These are phyloP conservation scores for Carpinus fangiana DNA, from an alignment of 306 rosid species.

Conservation along the genomic window DNA sequence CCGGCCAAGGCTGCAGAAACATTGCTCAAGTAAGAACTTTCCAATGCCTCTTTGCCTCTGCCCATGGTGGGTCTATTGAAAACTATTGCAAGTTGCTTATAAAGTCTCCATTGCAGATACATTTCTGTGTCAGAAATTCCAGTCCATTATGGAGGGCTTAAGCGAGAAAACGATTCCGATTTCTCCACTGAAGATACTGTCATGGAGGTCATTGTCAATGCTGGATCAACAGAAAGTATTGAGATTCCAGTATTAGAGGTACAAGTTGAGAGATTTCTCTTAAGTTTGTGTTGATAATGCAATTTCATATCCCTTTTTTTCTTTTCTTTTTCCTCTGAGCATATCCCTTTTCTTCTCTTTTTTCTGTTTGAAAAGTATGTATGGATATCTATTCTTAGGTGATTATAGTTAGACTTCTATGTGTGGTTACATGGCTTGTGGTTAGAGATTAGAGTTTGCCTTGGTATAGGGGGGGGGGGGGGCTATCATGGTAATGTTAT, in stretches of 20 bases:
- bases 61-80: neutral
- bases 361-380: no score
- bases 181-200: slow-evolving; percentile 36
- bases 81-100: neutral
- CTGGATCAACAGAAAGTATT: slow-evolving; percentile 48
- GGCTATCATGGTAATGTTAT: no score
- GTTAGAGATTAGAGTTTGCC: no score
- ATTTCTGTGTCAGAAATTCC: slow-evolving; percentile 52
- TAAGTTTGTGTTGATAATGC: neutral
- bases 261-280: neutral
- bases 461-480: no score
- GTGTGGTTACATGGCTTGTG: neutral
- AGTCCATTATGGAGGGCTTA: slow-evolving; percentile 49
- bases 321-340: no score
- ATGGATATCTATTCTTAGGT: no score
- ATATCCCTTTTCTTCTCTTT: no score
- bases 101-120: slow-evolving; percentile 33
- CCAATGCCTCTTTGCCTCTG: neutral
- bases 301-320: no score
- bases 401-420: no score
- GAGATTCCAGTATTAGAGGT: slow-evolving; percentile 55
- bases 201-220: slow-evolving; percentile 39
- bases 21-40: slow-evolving; percentile 38
- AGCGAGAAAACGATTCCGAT: slow-evolving; percentile 46
- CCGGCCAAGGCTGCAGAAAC: slow-evolving; percentile 51